phyloP scores from a whole-genome alignment of 495 filamentous ascomycete genomes.

The Xylaria telfairii region DNA sequence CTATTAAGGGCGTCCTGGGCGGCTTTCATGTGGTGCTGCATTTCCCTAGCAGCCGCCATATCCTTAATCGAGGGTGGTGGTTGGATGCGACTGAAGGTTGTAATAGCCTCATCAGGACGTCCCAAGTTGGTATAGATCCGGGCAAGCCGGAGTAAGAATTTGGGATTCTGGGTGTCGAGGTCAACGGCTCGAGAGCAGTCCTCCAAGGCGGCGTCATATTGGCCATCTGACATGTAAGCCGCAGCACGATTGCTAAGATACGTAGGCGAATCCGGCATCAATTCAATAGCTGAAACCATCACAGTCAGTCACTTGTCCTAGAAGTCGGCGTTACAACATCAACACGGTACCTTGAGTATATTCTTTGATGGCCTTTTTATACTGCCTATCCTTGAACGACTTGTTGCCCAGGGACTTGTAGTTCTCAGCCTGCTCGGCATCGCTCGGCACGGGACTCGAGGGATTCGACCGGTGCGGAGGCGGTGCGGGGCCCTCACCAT shows the following conservation, averaged over 20 bases:
- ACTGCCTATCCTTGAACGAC: slow-evolving; percentile 92
- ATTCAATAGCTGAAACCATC: slow-evolving; percentile 71
- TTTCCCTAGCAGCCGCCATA: slow-evolving; percentile 75
- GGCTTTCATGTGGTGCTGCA: slow-evolving; percentile 80
- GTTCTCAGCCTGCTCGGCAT: slow-evolving; percentile 77
- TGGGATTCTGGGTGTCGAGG: slow-evolving; percentile 79
- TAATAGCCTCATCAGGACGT: slow-evolving; percentile 81
- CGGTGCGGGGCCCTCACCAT: slow-evolving; percentile 69
- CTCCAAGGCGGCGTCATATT: slow-evolving; percentile 78
- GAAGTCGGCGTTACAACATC: neutral
- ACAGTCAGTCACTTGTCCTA: slow-evolving; percentile 23
- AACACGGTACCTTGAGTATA: slow-evolving; percentile 82
- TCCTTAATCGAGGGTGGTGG: slow-evolving; percentile 85
- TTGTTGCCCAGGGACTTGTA: slow-evolving; percentile 95
- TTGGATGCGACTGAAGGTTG: slow-evolving; percentile 73
- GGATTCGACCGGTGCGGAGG: slow-evolving; percentile 77
- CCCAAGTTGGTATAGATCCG: slow-evolving; percentile 88
- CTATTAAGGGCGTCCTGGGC: slow-evolving; percentile 76
- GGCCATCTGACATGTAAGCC: slow-evolving; percentile 83
- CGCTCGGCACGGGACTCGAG: slow-evolving; percentile 60
- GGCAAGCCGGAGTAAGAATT: slow-evolving; percentile 85
- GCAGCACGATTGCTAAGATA: slow-evolving; percentile 96
- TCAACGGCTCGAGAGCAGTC: slow-evolving; percentile 82
- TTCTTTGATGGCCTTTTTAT: slow-evolving; percentile 81
- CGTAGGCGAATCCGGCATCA: slow-evolving; percentile 77